Evolutionary conservation across 257 asterid genomes (phyloP).

Genomic region (Solanum appendiculatum): DNA sequence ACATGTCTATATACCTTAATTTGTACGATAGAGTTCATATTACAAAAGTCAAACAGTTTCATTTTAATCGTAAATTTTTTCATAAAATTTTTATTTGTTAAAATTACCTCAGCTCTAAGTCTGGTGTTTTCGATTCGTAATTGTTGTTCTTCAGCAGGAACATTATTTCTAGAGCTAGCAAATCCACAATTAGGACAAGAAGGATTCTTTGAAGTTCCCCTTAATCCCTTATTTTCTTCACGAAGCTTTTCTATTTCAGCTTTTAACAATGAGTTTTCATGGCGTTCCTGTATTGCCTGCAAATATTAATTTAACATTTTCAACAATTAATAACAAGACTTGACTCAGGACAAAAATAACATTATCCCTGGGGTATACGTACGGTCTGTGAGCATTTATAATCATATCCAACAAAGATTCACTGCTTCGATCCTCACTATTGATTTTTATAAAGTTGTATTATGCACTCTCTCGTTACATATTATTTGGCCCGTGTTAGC

Average conservation of each 20-base stretch:
- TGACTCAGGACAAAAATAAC: not conserved
- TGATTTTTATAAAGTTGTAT: not conserved
- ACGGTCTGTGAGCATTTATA: not conserved
- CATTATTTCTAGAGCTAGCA: slow-evolving; percentile 24
- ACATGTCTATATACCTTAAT: not conserved
- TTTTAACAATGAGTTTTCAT: slow-evolving; percentile 65
- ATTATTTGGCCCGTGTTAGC: too few species aligned
- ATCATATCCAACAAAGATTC: not conserved
- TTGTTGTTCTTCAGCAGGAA: slow-evolving; percentile 38
- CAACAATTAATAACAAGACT: not conserved
- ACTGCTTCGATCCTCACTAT: not conserved
- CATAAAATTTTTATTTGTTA: not conserved
- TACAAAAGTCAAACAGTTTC: too few species aligned
- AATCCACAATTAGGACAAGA: slow-evolving; percentile 68
- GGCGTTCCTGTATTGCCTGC: slow-evolving; percentile 94
- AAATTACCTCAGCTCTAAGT: slow-evolving; percentile 54
- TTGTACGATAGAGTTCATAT: not conserved
- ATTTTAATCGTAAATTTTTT: too few species aligned
- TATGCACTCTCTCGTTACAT: not conserved
- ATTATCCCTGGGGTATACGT: not conserved
- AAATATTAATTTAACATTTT: not conserved
- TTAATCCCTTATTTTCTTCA: slow-evolving; percentile 43
- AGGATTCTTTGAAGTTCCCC: slow-evolving; percentile 29
- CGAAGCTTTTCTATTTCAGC: slow-evolving; percentile 71
- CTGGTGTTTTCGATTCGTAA: slow-evolving; percentile 60